Evolutionary conservation across 495 filamentous ascomycete species (phyloP).

Genomic region (Entonaema liquescens): DNA sequence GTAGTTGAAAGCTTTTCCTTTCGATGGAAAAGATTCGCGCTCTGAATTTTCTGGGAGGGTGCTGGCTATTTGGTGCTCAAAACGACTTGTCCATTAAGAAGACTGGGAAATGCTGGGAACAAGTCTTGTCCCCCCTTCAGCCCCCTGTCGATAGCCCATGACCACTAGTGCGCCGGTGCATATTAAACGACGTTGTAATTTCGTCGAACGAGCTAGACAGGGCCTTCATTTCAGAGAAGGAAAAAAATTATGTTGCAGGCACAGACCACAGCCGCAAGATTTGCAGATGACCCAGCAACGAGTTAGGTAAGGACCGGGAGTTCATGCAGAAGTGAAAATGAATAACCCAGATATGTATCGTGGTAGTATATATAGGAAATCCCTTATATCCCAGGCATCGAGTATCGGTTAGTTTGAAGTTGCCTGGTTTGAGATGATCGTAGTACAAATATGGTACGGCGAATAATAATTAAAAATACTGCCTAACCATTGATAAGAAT

Average conservation of each 20-base stretch:
- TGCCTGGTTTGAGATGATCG: not conserved
- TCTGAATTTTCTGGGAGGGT: slow-evolving; percentile 11
- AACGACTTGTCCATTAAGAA: slow-evolving; percentile 27
- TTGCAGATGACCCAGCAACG: slow-evolving; percentile 40
- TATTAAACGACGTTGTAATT: slow-evolving; percentile 47
- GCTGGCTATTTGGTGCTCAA: slow-evolving; percentile 10
- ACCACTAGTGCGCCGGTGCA: slow-evolving; percentile 37
- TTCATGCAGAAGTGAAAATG: slow-evolving; percentile 31
- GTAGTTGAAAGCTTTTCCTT: slow-evolving; percentile 19
- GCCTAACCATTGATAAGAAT: too few relatives aligned
- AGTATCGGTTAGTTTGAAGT: not conserved
- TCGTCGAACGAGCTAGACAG: slow-evolving; percentile 43
- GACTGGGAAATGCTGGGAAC: slow-evolving; percentile 19
- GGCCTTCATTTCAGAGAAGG: slow-evolving; percentile 35
- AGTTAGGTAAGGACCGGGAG: slow-evolving; percentile 38
- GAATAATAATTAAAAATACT: too few relatives aligned
- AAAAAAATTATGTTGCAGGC: slow-evolving; percentile 35
- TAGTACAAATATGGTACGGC: not conserved
- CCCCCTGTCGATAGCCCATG: slow-evolving; percentile 39
- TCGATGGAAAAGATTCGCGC: slow-evolving; percentile 30
- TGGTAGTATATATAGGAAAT: not conserved
- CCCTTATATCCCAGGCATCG: not conserved
- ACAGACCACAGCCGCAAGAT: slow-evolving; percentile 43
- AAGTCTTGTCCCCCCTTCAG: slow-evolving; percentile 14
- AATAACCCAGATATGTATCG: slow-evolving; percentile 7